Evolutionary conservation across 2,329 filamentous ascomycete genomes (phyloP).

Genomic region (Ophiostoma ulmi): DNA sequence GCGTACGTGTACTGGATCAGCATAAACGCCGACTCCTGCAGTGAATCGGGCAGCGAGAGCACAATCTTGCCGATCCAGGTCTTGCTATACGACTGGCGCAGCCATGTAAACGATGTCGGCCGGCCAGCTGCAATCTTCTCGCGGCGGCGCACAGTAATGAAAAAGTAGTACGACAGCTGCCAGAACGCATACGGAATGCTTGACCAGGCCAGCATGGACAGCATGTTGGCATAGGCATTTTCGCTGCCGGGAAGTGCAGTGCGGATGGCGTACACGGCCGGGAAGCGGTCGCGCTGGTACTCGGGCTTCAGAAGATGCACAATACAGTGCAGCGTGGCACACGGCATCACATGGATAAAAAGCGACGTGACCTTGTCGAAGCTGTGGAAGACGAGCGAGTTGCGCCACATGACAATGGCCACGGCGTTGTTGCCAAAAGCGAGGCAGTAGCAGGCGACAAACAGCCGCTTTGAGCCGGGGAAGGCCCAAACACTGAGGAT

Average conservation of each 20-base stretch:
- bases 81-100: conserved; percentile 84
- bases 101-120: conserved; percentile 96
- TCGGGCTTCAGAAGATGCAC: conserved; percentile 71
- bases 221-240: conserved; percentile 69
- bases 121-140: conserved; percentile 94
- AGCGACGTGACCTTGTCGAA: conserved; percentile 96
- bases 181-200: conserved; percentile 87
- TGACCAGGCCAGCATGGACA: conserved; percentile 90
- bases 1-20: conserved; percentile 90
- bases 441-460: conserved; percentile 87
- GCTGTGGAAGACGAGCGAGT: conserved; percentile 96
- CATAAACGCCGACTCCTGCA: conserved; percentile 94
- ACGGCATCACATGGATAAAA: conserved; percentile 99
- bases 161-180: conserved; percentile 88
- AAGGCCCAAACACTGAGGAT: conserved; percentile 85
- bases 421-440: conserved; percentile 96
- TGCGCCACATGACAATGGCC: conserved; percentile 98
- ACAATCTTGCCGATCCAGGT: conserved; percentile 85
- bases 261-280: conserved; percentile 79
- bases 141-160: conserved; percentile 90
- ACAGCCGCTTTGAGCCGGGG: conserved; percentile 80
- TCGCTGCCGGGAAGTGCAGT: conserved; percentile 61
- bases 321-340: conserved; percentile 84
- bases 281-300: conserved; percentile 65
- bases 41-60: conserved; percentile 62